These are phyloP conservation scores for Cyclostephanos invisitatus DNA, from an alignment of 108 stramenopile species.

Conservation along the genomic window DNA sequence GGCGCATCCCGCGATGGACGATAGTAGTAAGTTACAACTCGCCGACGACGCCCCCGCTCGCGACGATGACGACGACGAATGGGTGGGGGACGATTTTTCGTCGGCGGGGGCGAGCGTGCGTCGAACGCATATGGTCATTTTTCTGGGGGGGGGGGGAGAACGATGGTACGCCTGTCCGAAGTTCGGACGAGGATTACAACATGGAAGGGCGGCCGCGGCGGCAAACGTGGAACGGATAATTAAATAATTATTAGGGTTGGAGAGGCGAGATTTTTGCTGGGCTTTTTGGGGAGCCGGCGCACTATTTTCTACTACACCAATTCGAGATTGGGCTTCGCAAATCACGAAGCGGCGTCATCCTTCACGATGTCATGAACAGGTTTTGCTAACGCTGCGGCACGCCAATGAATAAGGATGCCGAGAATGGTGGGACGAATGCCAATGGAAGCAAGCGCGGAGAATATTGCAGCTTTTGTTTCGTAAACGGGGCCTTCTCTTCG, in stretches of 20 bases:
- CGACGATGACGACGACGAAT: not conserved
- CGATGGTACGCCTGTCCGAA: too few relatives aligned
- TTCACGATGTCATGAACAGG: not conserved
- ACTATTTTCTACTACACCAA: too few relatives aligned
- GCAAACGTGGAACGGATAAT: too few relatives aligned
- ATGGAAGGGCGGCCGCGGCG: too few relatives aligned
- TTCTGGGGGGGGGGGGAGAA: too few relatives aligned
- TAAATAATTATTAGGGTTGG: too few relatives aligned
- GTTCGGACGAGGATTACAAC: too few relatives aligned
- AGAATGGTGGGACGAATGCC: not conserved
- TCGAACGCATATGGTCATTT: not conserved
- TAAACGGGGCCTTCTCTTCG: not conserved
- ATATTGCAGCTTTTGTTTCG: not conserved
- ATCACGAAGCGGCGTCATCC: too few relatives aligned
- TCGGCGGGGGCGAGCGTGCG: not conserved
- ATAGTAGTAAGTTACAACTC: conserved; percentile 8
- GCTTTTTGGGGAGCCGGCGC: too few relatives aligned
- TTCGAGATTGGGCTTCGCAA: too few relatives aligned
- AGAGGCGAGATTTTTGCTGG: too few relatives aligned
- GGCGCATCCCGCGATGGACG: conserved; percentile 19
- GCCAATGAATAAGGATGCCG: not conserved
- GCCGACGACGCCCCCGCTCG: not conserved
- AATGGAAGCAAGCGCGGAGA: not conserved
- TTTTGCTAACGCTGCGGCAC: not conserved
- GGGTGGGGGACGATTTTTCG: not conserved